Base-by-base conservation (phyloP, 2,329 filamentous ascomycete genomes). In the Aspergillus calidoustus region DNA sequence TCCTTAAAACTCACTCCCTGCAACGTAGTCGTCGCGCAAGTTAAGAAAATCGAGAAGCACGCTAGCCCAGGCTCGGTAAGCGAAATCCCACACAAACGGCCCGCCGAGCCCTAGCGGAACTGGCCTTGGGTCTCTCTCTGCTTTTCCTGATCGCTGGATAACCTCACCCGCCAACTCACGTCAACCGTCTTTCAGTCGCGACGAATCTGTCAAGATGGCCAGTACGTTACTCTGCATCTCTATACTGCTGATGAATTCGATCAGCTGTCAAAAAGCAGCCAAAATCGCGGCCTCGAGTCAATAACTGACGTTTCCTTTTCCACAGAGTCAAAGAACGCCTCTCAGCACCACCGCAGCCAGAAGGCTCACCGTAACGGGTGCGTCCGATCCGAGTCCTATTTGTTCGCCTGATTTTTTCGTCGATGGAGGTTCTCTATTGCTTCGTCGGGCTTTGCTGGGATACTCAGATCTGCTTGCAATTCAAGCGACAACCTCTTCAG, bases 341-440 rank as follows among this genome's bases (percentile, higher is more conserved):
- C 94, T 79, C 94, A 98, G 88, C 93, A 97, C 87, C 97, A 97
- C 86, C 91, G 95, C 89, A 89, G 88, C 82, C 91, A 91, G 87
- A 99, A 99, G 91, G 93, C 93, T 85, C 95, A 99, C 90, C 90
- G 91, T 81, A 99, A 99, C 88, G 95, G 95, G 94, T 97, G 90
- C 77, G 90, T 85, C 69, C 61, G 6, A 69, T 41, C 56, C 63
- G 64, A 63, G 65, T 58, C 15, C 48, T 44, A 7, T 31, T 57
- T 15, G n/a, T 46, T 38, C 43, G 23, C 22, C 44, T 34, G 46
- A 54, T 8, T 49, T 48, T 53, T 41, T 31, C 44, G 19, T 48
- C 44, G 51, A 11, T 38, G 49, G 28, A 46, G 49, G 47, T 48
- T 54, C 25, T 23, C 13, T 52, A 59, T 57, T 67, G 51, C 58